Evolutionary conservation across 2,329 filamentous ascomycete species (phyloP), one percentile per base, ranked within the genome.

Genomic region (Exutisphaerella laricina): DNA sequence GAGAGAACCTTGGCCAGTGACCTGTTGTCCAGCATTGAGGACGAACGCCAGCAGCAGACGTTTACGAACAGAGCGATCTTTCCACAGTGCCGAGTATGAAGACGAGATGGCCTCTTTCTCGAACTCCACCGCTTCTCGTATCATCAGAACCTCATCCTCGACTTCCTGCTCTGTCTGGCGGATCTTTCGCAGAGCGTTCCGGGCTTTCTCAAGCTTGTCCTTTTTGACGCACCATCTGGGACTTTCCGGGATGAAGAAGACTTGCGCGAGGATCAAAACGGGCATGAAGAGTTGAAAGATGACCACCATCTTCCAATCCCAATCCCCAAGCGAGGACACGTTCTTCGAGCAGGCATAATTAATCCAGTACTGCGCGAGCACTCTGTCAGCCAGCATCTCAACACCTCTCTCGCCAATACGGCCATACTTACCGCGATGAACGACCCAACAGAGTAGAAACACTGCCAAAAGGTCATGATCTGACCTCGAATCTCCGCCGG

Each of bases 221-320:
- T 75, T 72, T 62, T 84, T 74, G 49, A 85, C 74, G 60, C 75
- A 74, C 81, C 82, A 86, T 38, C 82, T 74, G 13, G 83, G 83
- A 3, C 76, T 78, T 60, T 84, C 82, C 14, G 80, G 80, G 48
- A 83, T 75, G 59, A 80, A 82, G 29, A 80, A 80, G 10, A 85
- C 68, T 25, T 81, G 71, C 3, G 64, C 51, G 16, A 84, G 66
- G 60, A 86, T 81, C 45, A 84, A 55, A 38, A 73, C 51, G 1
- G 82, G 82, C 17, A 84, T 72, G n/a, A 86, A 62, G 36, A 84
- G 17, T 65, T 86, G 82, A 70, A 85, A 85, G 49, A 86, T 79
- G 49, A 85, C 77, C 10, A 85, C 79, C 69, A 84, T 76, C 55
- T 75, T 78, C 82, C 82, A 85, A 63, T 85, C 80, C 82, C 82